Base-by-base conservation (phyloP, 2,329 filamentous ascomycete genomes). In the Fusarium subglutinans region DNA sequence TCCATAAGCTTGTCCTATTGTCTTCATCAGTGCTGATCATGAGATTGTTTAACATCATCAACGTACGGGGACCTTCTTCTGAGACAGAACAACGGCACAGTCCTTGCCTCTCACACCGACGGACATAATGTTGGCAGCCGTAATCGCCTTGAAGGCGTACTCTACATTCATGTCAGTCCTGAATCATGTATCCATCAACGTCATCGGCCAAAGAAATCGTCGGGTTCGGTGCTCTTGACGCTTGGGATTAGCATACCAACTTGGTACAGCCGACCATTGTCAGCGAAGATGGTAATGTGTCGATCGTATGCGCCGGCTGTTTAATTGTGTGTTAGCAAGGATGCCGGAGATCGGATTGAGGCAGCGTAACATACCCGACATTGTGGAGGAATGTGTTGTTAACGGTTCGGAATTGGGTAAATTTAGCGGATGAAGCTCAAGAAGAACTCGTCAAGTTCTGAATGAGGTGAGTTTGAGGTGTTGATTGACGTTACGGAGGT, bases 111-210 rank as follows among this genome's bases (percentile, higher is more conserved):
- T 90, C 78, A 99, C 91, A 79, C 96, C 96, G 83, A 99, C 90
- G 71, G 96, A 96, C 89, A 97, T 99, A 87, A 99, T 98, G 86
- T 98, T 98, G 78, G 96, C 96, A 71, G 96, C 96, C 78, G 96
- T 99, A 86, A 99, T 99, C 68, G 96, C 96, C 88, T 99, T 99
- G 92, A 99, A 99, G 79, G 96, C 96, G 96, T 99, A 99, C 90
- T 99, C 96, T 98, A 63, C 26, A 40, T 50, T 37, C 47, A 63
- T 50, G 76, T 81, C 73, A 81, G 80, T 66, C 44, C 38, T 54
- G 63, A 51, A 51, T 54, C 40, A 65, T 59, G 53, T 62, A 55
- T 55, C 40, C 61, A 55, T 70, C 72, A 75, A 77, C 55, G 64
- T 57, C 61, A 70, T 56, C 60, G 51, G 56, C 62, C 66, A 68